Evolutionary conservation across 371 early-diverging fungal species (phyloP), one percentile per base, ranked within the genome.

Genomic region (Edhazardia aedis): DNA sequence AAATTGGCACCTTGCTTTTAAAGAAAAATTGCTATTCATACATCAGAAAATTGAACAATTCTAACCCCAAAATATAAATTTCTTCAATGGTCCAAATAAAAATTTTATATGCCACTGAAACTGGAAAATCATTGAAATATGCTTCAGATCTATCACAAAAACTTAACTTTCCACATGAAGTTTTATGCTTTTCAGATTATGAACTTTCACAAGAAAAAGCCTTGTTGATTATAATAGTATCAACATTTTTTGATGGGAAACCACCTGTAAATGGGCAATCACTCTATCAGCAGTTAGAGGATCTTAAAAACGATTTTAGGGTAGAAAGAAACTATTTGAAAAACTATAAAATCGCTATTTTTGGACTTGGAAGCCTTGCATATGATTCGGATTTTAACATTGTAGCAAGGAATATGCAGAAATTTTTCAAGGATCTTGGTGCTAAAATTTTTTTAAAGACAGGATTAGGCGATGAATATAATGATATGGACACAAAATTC

Each of bases 351-450:
- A 81, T 75, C 69, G 75, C 80, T 0, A 77, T 83, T 12, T 82
- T 80, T 70, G 82, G 82, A 43, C 63, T 81, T 30, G 81, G 81
- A 12, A 79, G 80, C 59, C 78, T 79, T 0, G 81, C 75, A 3
- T 83, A 81, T 61, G 72, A 74, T 0, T 76, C 78, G 4, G 74
- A 80, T 50, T 79, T 77, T 59, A 78, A 77, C 50, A 68, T 70
- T 7, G 76, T 77, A 38, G 71, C 77, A 9, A 69, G 70, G 52
- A 69, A 74, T 4, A 74, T 79, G n/a, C 78, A 80, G 59, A 75
- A 76, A 55, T 78, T 75, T 74, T 55, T 82, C 19, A 71, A 73
- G 22, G 75, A 74, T 28, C 64, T 83, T 54, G 80, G 79, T n/a
- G 82, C 78, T 0, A 76, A 72, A 16, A 72, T 79, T 48, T 71